Evolutionary conservation across 768 basidiomycete species (phyloP).

Genomic region (Mycena filopes): DNA sequence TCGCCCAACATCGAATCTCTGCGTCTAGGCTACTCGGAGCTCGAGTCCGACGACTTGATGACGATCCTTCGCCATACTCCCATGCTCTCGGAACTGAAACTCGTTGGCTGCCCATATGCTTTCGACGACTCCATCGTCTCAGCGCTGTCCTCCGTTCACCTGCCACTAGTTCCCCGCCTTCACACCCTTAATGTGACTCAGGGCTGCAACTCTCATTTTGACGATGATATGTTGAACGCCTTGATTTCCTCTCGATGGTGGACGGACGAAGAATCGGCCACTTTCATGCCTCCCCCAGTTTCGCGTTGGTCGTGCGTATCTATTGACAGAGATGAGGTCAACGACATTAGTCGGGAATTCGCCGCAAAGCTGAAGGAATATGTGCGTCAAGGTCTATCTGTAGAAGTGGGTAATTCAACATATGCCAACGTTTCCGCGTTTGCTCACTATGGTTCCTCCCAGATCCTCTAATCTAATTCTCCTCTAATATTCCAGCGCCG

Average conservation of each 20-base stretch:
- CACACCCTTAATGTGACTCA: neutral
- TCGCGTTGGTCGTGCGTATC: neutral
- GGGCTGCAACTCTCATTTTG: neutral
- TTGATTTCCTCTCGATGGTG: neutral
- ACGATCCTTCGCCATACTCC: conserved; percentile 11
- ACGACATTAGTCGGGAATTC: neutral
- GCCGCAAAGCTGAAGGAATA: neutral
- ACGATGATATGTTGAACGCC: neutral
- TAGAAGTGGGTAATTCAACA: neutral
- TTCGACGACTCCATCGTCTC: conserved; percentile 2
- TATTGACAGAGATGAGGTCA: neutral
- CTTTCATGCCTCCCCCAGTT: neutral
- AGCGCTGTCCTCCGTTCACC: conserved; percentile 1
- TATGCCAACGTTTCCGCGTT: too few relatives aligned
- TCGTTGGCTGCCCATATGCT: neutral
- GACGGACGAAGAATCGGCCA: neutral
- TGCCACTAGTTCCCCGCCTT: conserved; percentile 13
- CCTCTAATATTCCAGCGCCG: too few relatives aligned
- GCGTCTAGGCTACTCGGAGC: neutral
- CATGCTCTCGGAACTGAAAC: neutral
- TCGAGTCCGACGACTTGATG: neutral
- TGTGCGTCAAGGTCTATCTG: conserved; percentile 13
- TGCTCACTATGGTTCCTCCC: too few relatives aligned
- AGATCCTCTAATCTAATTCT: too few relatives aligned
- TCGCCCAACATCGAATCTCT: conserved; percentile 13